Evolutionary conservation across 176 grass and related monocot genomes (phyloP), one percentile per base, ranked within the genome.

Genomic region (Carex scoparia): DNA sequence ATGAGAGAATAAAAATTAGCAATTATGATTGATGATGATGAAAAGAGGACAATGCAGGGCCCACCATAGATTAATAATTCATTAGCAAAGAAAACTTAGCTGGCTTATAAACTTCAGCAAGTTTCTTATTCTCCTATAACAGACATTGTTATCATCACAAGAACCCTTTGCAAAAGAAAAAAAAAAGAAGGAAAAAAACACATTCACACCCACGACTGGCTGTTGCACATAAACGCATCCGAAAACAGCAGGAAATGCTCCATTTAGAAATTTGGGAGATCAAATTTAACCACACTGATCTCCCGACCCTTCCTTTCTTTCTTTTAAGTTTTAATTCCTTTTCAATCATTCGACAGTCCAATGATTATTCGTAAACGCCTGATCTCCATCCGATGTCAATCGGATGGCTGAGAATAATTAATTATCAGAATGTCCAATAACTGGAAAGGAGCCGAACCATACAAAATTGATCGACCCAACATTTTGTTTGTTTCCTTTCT

Each of bases 401-500:
- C 32, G 74, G 51, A 78, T 57, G 74, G 49, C 53, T 57, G 74
- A 57, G 51, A 78, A 78, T 56, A 57, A 78, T 78, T 56, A 57
- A 78, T 78, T 30, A 78, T 55, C 51, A 78, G 51, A 78, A 51
- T 32, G 74, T 57, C 74, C 51, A 14, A 33, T 2, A 57, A 78
- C 53, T 35, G 28, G 74, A 78, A 49, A 78, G 51, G 74, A 72
- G 40, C 40, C 6, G 69, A 78, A 56, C 51, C 4, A 51, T 28
- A 78, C 23, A 23, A 23, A 23, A 23, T 23, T 23, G 23, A 78
- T 56, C 1, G 56, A 78, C 51, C 57, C 74, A 33, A 57, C 49
- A 4, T 73, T 67, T 61, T 13, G 56, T 67, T 83, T 80, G 86
- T 76, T 91, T 91, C 84, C 61, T 35, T 84, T 89, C 84, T 66